Percentiles rank a stretch among this genome's conserved stretches.
Conservation (phyloP, 169 alveolate species). For the Plasmodium sp. region DNA sequence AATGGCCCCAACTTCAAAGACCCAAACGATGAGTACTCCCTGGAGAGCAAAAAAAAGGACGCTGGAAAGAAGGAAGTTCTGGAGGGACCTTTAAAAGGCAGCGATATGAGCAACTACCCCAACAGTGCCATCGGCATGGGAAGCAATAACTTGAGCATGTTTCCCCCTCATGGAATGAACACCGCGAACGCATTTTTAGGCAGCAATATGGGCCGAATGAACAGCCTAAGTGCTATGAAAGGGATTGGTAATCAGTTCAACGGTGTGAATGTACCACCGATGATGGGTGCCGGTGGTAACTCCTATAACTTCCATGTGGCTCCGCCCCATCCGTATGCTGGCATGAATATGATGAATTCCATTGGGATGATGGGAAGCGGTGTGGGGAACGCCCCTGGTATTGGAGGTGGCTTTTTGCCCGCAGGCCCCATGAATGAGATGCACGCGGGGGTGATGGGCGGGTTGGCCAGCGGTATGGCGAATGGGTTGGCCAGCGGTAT, state of each 20-base stretch:
- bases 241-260: conserved; percentile 6
- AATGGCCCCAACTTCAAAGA: neutral
- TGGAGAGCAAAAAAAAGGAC: neutral
- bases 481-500: neutral
- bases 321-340: neutral
- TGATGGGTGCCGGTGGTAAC: neutral
- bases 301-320: conserved; percentile 1
- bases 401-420: neutral
- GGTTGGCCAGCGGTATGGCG: neutral
- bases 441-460: neutral
- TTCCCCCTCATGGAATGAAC: neutral
- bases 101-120: neutral
- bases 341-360: conserved; percentile 24
- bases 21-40: neutral
- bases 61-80: neutral
- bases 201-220: neutral
- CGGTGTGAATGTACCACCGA: conserved; percentile 12
- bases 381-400: neutral
- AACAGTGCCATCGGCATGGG: neutral
- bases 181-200: neutral
- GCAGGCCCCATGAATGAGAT: neutral
- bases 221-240: neutral
- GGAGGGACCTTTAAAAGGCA: neutral
- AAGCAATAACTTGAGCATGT: conserved; percentile 5
- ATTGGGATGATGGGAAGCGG: neutral